Evolutionary conservation across 805 yeast genomes (phyloP).

Genomic region (Millerozyma acaciae): DNA sequence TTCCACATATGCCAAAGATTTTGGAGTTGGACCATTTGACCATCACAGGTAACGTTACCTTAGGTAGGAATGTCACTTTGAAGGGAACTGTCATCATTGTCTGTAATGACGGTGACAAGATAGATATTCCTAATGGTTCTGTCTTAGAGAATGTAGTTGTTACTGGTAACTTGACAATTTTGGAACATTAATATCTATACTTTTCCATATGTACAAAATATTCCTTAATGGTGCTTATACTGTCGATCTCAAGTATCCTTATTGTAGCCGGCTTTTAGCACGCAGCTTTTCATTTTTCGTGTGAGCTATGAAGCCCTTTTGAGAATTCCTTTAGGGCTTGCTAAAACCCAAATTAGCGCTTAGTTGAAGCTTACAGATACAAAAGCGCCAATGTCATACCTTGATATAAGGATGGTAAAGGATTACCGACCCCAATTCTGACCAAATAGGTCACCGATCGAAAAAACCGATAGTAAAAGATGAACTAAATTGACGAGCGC

Average conservation of each 20-base stretch:
- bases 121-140: conserved; percentile 96
- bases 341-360: too few species aligned
- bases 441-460: too few species aligned
- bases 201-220: not conserved
- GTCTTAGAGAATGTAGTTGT: conserved; percentile 93
- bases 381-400: too few species aligned
- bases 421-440: too few species aligned
- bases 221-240: not conserved
- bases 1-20: conserved; percentile 93
- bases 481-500: too few species aligned
- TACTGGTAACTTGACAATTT: conserved; percentile 91
- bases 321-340: too few species aligned
- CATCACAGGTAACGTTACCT: conserved; percentile 90
- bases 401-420: too few species aligned
- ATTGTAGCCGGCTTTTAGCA: not conserved
- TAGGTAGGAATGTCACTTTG: conserved; percentile 86
- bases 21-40: conserved; percentile 96
- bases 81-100: conserved; percentile 98
- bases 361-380: too few species aligned
- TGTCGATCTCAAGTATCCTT: not conserved
- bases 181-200: conserved; percentile 65
- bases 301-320: too few species aligned
- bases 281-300: too few species aligned
- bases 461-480: too few species aligned
- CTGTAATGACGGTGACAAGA: conserved; percentile 93